A percentile compares a stretch with the other conserved stretches of the same genome.
phyloP scores from a whole-genome alignment of 345 rosid species.

The Geranium rotundifolium region DNA sequence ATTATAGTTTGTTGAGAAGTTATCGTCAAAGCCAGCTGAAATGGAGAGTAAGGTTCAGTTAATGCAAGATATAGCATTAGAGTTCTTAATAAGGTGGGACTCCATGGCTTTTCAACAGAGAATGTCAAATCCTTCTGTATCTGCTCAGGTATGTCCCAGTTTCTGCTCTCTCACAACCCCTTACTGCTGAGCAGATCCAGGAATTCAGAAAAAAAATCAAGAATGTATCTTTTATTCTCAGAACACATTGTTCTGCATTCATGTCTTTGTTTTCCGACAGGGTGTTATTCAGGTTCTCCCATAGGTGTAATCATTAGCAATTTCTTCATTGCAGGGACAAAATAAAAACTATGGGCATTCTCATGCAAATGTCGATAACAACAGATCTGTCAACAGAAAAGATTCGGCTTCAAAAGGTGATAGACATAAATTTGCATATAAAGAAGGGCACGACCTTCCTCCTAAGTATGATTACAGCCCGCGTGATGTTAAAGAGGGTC shows the following conservation, averaged over 20 bases:
- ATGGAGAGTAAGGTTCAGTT: constrained; percentile 58
- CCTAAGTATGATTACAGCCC: constrained; percentile 17
- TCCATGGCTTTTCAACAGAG: constrained; percentile 45
- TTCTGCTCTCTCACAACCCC: constrained; percentile 5
- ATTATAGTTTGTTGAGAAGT: constrained; percentile 56
- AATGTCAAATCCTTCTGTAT: constrained; percentile 27
- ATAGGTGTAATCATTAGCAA: neutral
- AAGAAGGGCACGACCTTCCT: constrained; percentile 8
- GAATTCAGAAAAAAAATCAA: neutral
- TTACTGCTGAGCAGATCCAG: neutral
- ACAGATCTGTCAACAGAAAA: constrained; percentile 25
- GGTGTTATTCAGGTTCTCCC: neutral
- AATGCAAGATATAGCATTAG: constrained; percentile 65
- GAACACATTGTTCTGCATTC: neutral
- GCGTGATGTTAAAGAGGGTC: constrained; percentile 20
- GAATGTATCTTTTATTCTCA: neutral
- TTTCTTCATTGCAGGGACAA: constrained; percentile 32
- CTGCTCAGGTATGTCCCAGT: constrained; percentile 34
- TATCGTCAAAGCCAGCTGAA: constrained; percentile 38
- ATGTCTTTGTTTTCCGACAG: neutral
- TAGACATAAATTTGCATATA: constrained; percentile 4
- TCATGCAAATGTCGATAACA: constrained; percentile 18
- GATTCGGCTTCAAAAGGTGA: constrained; percentile 17
- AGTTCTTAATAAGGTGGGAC: constrained; percentile 77
- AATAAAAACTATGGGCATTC: constrained; percentile 21